Evolutionary conservation across 768 basidiomycete species (phyloP), one percentile per base, ranked within the genome.

Genomic region (Xerocomus potaroensis): DNA sequence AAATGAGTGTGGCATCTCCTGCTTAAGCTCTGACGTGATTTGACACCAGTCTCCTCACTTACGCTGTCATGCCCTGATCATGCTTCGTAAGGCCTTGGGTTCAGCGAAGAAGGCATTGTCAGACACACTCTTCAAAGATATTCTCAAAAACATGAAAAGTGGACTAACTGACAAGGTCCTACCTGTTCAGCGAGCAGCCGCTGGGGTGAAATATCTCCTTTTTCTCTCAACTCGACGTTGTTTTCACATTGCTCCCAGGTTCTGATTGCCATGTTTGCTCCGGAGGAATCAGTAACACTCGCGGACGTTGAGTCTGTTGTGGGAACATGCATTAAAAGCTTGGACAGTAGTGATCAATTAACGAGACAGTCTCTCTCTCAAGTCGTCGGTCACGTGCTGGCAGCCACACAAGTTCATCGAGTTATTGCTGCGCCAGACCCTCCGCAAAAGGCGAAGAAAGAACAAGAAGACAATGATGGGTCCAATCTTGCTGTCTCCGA

Each of bases 61-160:
- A 22, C 82, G 94, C 6, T 90, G 81, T 60, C 82, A 94, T 49
- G 87, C 91, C 1, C 65, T 97, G 5, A 60, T 77, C 2, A 78
- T 90, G 6, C 75, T 97, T 21, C 75, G 77, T n/a, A 93, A 94
- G 63, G 74, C 90, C 0, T 66, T 96, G n/a, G 65, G 66, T 9
- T 84, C 83, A 1, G 91, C 91, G 0, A 92, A 86, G 51, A 83
- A 84, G 43, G 91, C 91, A 0, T 74, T 95, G 1, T 81, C 88
- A 0, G 95, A 99, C 49, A 70, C 82, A 5, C 71, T 80, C 3
- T 65, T 76, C 44, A 92, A 80, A 61, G 96, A 99, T 57, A 77
- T 94, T 37, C 59, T 89, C 43, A 98, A 95, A 66, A 83, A 88
- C 52, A 83, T 87, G 72, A 83, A 78, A 57, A 73, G 76, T 30